Base-by-base conservation (phyloP, 1,284 basidiomycete species). In the Trichosporon asahii region DNA sequence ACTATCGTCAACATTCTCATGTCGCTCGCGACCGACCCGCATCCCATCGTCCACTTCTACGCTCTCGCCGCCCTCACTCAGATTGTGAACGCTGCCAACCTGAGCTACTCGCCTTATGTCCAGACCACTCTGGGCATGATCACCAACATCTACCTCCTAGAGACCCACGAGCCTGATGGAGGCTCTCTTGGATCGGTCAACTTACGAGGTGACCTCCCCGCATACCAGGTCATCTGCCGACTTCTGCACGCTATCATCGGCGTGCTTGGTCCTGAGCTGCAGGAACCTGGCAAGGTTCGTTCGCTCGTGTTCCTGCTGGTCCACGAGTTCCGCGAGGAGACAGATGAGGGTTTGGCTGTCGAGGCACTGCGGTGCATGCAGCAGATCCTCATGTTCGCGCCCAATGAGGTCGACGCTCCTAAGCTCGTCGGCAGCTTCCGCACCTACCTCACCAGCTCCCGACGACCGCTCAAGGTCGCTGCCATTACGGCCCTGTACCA, bases 401-500 rank as follows among this genome's bases (percentile, higher is more conserved):
- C 94, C 0, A 88, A 92, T 69, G 88, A 93, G 70, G 89, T 94
- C 71, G 87, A 94, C 70, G 88, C 94, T 7, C 90, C 92, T 0
- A 88, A 89, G 65, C 86, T 95, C 3, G 90, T 97, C 25, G 84
- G 86, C 40, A 89, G 87, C 44, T 92, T 97, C 83, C 77, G 92
- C 63, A 84, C 86, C 0, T 89, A 95, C 80, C 87, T 98, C 23
- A 87, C 89, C 0, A 94, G 93, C 1, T 87, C 90, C 11, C 88
- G 92, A 15, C 86, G 93, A 27, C 91, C 93, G 4, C 88, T 98
- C 71, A 97, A 96, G 84, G 88, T 95, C 5, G 94, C 95, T 0
- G 93, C 95, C 0, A 96, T 98, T 79, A 94, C 96, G 76, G 94
- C 93, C 0, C 86, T 99, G 21, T 98, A 99, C 79, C 96, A 98